Conservation (phyloP, 306 rosid species). For the Ziziphus jujuba region DNA sequence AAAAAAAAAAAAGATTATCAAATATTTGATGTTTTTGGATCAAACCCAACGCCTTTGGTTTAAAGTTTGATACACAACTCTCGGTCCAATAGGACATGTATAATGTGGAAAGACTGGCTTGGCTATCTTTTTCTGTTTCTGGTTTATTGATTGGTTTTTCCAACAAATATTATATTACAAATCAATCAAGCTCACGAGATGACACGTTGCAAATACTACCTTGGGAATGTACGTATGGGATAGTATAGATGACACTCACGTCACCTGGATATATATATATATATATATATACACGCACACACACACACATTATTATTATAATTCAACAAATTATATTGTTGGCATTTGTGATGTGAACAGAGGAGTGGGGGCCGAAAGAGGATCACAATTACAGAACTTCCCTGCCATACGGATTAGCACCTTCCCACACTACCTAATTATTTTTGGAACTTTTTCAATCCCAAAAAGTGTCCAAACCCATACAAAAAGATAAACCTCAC, state of each 20-base stretch:
- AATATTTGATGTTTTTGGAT: too few species aligned
- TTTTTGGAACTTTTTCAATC: background rate
- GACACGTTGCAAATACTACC: background rate
- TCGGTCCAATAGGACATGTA: too few species aligned
- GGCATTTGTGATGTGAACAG: background rate
- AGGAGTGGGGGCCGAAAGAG: background rate
- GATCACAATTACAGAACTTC: background rate
- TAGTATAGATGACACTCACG: background rate
- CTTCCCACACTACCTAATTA: background rate
- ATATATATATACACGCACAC: too few species aligned
- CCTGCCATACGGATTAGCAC: background rate
- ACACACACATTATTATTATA: too few species aligned
- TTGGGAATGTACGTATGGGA: background rate
- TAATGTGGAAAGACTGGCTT: background rate
- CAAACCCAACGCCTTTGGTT: too few species aligned
- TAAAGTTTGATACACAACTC: too few species aligned
- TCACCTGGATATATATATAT: too few species aligned
- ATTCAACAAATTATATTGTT: background rate
- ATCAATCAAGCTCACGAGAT: background rate
- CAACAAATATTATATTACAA: background rate
- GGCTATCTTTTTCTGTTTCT: background rate
- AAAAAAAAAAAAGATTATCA: too few species aligned
- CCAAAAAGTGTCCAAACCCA: background rate
- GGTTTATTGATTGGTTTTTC: background rate
- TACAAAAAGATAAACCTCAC: background rate